A percentile compares a stretch with the other conserved stretches of the same genome.
Evolutionary conservation across 164 flowering plant species (phyloP).

Genomic region (Berberis thunbergii): DNA sequence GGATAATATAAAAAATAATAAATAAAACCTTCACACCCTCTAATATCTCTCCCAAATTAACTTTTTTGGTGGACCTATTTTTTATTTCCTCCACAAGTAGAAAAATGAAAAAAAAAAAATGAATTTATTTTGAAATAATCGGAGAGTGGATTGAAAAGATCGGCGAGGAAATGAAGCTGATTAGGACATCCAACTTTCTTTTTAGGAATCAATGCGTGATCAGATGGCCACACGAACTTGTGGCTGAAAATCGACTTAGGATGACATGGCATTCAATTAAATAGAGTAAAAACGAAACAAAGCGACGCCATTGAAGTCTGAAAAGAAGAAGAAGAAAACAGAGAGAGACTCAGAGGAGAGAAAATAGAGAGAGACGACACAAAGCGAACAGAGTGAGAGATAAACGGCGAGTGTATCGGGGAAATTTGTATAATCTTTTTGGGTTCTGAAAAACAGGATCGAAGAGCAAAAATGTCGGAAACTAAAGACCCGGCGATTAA

Average conservation of each 20-base stretch:
- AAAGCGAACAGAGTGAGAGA: not conserved
- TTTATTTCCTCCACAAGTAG: too few relatives aligned
- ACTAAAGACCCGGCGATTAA: constrained; percentile 36
- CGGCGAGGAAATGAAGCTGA: not conserved
- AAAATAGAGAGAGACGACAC: not conserved
- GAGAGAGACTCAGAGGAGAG: not conserved
- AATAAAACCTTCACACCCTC: too few relatives aligned
- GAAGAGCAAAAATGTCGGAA: constrained; percentile 11
- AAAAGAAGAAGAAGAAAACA: constrained; percentile 1
- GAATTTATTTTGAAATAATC: too few relatives aligned
- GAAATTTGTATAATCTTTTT: too few relatives aligned
- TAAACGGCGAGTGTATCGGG: not conserved
- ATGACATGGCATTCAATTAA: constrained; percentile 1
- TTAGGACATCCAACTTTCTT: not conserved
- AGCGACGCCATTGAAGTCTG: not conserved
- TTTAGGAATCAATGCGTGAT: not conserved
- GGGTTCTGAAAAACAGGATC: not conserved
- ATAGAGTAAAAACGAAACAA: not conserved
- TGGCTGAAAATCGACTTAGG: not conserved
- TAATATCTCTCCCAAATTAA: too few relatives aligned
- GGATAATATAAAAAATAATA: too few relatives aligned
- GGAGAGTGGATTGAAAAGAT: not conserved
- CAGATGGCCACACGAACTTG: constrained; percentile 1
- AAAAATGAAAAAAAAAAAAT: too few relatives aligned
- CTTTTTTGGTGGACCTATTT: too few relatives aligned